Conservation (phyloP, 2,329 filamentous ascomycete genomes). For the Neopestalotiopsis sp. region DNA sequence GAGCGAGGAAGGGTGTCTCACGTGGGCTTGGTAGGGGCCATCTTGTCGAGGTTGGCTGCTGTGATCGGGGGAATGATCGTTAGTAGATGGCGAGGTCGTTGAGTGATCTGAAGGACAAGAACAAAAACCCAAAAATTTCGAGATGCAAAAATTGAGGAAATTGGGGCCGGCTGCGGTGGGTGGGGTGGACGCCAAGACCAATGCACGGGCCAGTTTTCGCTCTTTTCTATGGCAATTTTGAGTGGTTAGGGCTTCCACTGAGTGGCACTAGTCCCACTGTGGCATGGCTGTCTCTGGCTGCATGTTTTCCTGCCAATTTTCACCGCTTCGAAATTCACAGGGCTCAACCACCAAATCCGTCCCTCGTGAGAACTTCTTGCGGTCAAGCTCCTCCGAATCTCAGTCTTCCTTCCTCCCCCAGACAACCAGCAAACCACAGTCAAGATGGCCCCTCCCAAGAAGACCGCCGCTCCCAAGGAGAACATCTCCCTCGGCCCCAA, state of each 20-base stretch:
- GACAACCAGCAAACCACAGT: conserved; percentile 39
- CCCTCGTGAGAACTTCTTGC: conserved; percentile 24
- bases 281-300: neutral
- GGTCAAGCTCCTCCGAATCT: conserved; percentile 20
- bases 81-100: conserved; percentile 16
- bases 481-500: conserved; percentile 98
- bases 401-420: conserved; percentile 23
- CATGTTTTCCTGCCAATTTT: conserved; percentile 2
- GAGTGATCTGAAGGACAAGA: conserved; percentile 7
- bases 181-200: neutral
- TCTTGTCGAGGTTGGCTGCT: conserved; percentile 36
- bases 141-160: conserved; percentile 14
- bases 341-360: conserved; percentile 3
- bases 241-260: conserved; percentile 12
- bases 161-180: conserved; percentile 5
- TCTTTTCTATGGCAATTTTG: neutral
- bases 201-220: neutral
- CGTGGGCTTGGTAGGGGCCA: conserved; percentile 39
- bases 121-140: conserved; percentile 8
- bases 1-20: conserved; percentile 62
- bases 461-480: conserved; percentile 83
- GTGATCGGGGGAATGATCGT: conserved; percentile 17
- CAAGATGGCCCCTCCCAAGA: conserved; percentile 96
- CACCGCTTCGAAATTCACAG: conserved; percentile 18
- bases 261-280: neutral